Evolutionary conservation across 208 protist genomes (phyloP), one percentile per base, ranked within the genome.

Genomic region (Angomonas deanei): DNA sequence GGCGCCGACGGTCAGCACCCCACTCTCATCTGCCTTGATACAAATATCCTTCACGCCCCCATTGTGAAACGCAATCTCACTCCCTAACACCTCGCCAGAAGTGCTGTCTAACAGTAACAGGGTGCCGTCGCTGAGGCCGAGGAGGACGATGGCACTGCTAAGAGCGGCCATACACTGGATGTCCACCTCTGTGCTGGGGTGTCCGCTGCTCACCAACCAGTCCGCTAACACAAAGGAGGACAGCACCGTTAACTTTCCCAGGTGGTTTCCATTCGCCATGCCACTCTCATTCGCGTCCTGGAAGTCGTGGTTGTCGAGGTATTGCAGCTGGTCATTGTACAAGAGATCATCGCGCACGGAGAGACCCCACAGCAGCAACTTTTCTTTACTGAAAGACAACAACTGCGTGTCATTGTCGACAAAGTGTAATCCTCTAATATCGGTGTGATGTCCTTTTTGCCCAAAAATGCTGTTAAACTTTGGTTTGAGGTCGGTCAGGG

Each of bases 351-450:
- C 48, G 46, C 76, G 67, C 31, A 88, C 63, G 3, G 71, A 64
- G 13, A 94, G 32, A n/a, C 76, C 81, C 89, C 89, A 95, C 71
- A 93, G 66, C 69, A 88, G 72, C 15, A 95, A 48, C 60, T 89
- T 90, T 47, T 95, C 84, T 63, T 73, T 74, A 63, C 89, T 91
- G 62, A 95, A 52, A 1, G 86, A 91, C 33, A 95, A 65, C 46
- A 95, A 76, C 28, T 76, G 68, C 8, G 82, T 78, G 76, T 95
- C 89, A 36, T 83, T 82, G 62, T 95, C 86, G 6, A 92, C 82
- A 66, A 95, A 93, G 6, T 56, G n/a, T 15, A 93, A 66, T 10
- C 23, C 64, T 26, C 80, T 76, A 42, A 95, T 84, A 59, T 91
- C 86, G 58, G 66, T 91, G 33, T 91, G 84, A 56, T 95, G 89